These are phyloP conservation scores for Diaporthe batatas DNA, from an alignment of 2,329 filamentous ascomycete genomes.

Conservation along the genomic window DNA sequence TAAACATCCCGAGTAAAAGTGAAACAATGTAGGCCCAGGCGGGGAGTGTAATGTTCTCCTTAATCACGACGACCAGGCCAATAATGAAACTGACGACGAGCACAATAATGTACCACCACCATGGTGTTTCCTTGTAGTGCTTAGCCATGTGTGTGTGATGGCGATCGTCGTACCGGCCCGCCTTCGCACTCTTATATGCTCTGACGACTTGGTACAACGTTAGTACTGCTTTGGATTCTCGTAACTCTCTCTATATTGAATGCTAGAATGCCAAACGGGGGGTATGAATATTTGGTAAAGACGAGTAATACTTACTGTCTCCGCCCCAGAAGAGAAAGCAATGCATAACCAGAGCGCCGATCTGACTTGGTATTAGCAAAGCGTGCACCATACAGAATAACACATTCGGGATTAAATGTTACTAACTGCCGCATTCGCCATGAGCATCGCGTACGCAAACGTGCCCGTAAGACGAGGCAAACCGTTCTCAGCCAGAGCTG, in stretches of 20 bases:
- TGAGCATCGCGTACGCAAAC: constrained; percentile 67
- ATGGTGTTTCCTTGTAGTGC: constrained; percentile 64
- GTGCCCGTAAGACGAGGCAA: constrained; percentile 61
- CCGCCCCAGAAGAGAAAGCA: constrained; percentile 68
- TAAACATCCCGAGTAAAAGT: constrained; percentile 58
- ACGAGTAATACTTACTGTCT: constrained; percentile 50
- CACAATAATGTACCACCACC: constrained; percentile 61
- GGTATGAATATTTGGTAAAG: too few species aligned
- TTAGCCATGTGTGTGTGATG: constrained; percentile 67
- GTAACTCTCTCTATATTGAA: too few species aligned
- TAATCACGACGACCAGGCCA: constrained; percentile 60
- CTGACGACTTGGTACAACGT: constrained; percentile 47
- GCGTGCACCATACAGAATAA: accelerated
- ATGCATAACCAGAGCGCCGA: constrained; percentile 67
- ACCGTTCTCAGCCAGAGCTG: constrained; percentile 58
- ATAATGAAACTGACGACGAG: constrained; percentile 60
- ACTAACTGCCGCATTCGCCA: constrained; percentile 67
- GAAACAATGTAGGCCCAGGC: constrained; percentile 62
- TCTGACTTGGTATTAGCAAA: constrained; percentile 52
- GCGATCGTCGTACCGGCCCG: constrained; percentile 60
- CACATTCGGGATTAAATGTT: too few species aligned
- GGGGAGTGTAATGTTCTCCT: constrained; percentile 61
- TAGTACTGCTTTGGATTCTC: too few species aligned
- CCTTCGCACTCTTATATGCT: constrained; percentile 61
- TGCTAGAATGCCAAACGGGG: too few species aligned